Evolutionary conservation across 164 flowering plant genomes (phyloP), one percentile per base, ranked within the genome.

Genomic region (Cinnamomum micranthum): DNA sequence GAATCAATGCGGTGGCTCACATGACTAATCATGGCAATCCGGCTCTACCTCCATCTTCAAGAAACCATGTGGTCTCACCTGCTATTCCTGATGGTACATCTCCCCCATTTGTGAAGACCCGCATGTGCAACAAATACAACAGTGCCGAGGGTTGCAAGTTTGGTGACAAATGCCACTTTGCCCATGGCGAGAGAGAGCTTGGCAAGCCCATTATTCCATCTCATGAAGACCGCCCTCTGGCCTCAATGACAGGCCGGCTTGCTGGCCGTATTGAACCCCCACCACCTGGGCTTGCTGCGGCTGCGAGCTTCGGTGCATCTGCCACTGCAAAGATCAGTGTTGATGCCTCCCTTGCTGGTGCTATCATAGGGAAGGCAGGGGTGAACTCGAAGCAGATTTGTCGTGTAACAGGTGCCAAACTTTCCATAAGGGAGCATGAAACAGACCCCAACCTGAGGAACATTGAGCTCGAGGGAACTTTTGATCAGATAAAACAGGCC

Each of bases 301-400:
- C 90, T 3, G 86, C 88, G 23, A 84, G 87, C 78, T 95, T 95
- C 75, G 98, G 99, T 35, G 91, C 89, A 22, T 86, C 90, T 0
- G 91, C 97, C n/a, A 90, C 96, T 50, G 91, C 98, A 6, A 95
- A 93, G 82, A 91, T 95, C 75, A 92, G 97, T 60, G 92, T 95
- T 1, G 98, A 93, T 83, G 93, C 94, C 13, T 90, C 97, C 25
- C 89, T 91, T 35, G 93, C 98, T 2, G 98, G 99, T 27, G 91
- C 97, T 70, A 91, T 95, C 67, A 95, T 93, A 62, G 99, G 99
- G 52, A 93, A 95, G 79, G 90, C 89, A 28, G 99, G 99, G 27
- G 92, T 92, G 65, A 89, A 93, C 79, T 92, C 99, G 0, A 95
- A 95, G 84, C 98, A 95, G 76, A 93, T 95, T 17, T 88, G 95